These are phyloP conservation scores for Triadica sebifera DNA, from an alignment of 345 rosid species.

Conservation along the genomic window DNA sequence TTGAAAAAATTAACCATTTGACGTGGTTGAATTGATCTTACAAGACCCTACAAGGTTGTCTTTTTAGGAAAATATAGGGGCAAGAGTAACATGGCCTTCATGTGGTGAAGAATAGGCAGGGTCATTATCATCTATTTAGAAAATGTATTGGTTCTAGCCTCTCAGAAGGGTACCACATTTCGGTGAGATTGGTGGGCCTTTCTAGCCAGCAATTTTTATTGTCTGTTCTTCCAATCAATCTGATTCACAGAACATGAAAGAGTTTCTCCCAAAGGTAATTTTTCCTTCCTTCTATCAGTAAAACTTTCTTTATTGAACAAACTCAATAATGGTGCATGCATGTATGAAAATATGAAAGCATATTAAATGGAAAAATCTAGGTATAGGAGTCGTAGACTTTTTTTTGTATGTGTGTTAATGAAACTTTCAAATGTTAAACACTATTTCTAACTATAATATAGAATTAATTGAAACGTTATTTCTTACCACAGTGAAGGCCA, in stretches of 20 bases:
- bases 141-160: slow-evolving; percentile 2
- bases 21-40: slow-evolving; percentile 4
- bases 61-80: slow-evolving; percentile 35
- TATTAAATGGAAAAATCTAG: background rate
- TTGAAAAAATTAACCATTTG: background rate
- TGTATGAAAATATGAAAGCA: background rate
- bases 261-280: slow-evolving; percentile 29
- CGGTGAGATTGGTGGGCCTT: slow-evolving; percentile 48
- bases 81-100: slow-evolving; percentile 80
- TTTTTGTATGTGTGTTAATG: background rate
- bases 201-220: slow-evolving; percentile 19
- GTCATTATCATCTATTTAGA: slow-evolving; percentile 39
- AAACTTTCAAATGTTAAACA: background rate
- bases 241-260: slow-evolving; percentile 74
- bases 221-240: slow-evolving; percentile 35
- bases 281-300: slow-evolving; percentile 10
- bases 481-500: background rate
- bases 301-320: background rate
- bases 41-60: slow-evolving; percentile 22
- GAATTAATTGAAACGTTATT: no score
- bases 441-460: background rate
- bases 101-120: slow-evolving; percentile 44
- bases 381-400: background rate
- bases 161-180: slow-evolving; percentile 29
- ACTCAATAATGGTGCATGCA: background rate